Conservation (phyloP, 176 grass and related monocot species). For the bread wheat (Triticum aestivum) region DNA sequence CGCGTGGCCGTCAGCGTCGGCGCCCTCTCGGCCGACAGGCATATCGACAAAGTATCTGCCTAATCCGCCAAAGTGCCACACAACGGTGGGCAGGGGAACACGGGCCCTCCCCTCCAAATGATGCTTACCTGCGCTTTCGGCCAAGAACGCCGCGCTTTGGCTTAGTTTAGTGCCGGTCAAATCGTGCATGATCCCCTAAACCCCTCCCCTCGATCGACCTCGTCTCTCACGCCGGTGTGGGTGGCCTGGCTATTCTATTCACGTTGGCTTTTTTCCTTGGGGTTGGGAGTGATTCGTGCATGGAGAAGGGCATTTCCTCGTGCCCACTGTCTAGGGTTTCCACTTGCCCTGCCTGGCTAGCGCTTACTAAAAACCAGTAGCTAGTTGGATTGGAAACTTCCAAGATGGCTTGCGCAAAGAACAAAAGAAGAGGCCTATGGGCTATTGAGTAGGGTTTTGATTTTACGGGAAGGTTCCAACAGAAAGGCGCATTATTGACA, state of each 20-base stretch:
- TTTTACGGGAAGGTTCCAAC: slow-evolving; percentile 31
- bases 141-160: slow-evolving; percentile 29
- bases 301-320: slow-evolving; percentile 27
- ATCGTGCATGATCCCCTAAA: slow-evolving; percentile 52
- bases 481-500: slow-evolving; percentile 26
- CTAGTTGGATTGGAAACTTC: slow-evolving; percentile 11
- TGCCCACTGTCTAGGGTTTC: slow-evolving; percentile 45
- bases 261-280: slow-evolving; percentile 6
- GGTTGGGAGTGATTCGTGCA: slow-evolving; percentile 14
- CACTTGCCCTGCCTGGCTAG: neutral
- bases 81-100: slow-evolving; percentile 16
- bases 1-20: slow-evolving; percentile 24
- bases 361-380: neutral
- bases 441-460: slow-evolving; percentile 16
- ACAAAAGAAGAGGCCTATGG: neutral
- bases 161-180: slow-evolving; percentile 42
- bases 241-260: neutral
- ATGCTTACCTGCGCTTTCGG: slow-evolving; percentile 42
- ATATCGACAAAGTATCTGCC: slow-evolving; percentile 44
- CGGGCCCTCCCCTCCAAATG: slow-evolving; percentile 12
- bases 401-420: neutral
- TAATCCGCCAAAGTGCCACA: neutral
- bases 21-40: slow-evolving; percentile 31
- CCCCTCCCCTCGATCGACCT: slow-evolving; percentile 46
- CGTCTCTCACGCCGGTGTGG: neutral